A percentile compares a stretch with the other conserved stretches of the same genome.
These are phyloP conservation scores for Eutrema yunnanense DNA, from an alignment of 345 rosid genomes.

Conservation along the genomic window DNA sequence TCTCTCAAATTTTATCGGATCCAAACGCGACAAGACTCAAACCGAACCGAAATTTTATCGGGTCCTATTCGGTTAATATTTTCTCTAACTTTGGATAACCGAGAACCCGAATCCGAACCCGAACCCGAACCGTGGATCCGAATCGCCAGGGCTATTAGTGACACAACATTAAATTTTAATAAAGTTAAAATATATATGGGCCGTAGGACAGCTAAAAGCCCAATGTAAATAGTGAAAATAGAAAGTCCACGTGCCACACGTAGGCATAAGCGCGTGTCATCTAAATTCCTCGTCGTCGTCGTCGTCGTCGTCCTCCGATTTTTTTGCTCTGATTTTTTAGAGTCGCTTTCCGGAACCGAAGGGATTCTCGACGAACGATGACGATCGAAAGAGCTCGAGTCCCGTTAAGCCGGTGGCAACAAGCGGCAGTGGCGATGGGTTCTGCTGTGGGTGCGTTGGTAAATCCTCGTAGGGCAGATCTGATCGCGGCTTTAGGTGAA, in stretches of 20 bases:
- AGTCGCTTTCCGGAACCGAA: neutral
- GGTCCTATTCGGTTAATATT: too few species aligned
- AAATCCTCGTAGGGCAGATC: slow-evolving; percentile 65
- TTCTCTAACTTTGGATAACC: too few species aligned
- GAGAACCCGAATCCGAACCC: too few species aligned
- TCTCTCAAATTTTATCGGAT: too few species aligned
- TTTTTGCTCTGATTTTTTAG: neutral
- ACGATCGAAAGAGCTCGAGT: slow-evolving; percentile 39
- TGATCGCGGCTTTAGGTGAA: slow-evolving; percentile 71
- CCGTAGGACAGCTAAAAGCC: neutral
- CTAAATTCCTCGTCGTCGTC: neutral
- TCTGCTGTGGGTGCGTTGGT: slow-evolving; percentile 69
- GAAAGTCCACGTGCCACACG: neutral
- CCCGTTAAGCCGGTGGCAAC: slow-evolving; percentile 57
- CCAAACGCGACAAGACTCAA: too few species aligned
- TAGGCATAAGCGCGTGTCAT: neutral
- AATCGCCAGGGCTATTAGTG: too few species aligned
- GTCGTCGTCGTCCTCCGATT: neutral
- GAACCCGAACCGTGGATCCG: too few species aligned
- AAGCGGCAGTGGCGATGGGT: slow-evolving; percentile 63
- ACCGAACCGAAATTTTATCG: too few species aligned
- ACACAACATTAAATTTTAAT: too few species aligned
- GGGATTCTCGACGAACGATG: neutral
- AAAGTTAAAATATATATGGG: neutral
- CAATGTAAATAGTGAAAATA: neutral